A percentile compares a stretch with the other conserved stretches of the same genome.
phyloP scores from a whole-genome alignment of 2,329 filamentous ascomycete genomes.

The Paecilomyces sp. region DNA sequence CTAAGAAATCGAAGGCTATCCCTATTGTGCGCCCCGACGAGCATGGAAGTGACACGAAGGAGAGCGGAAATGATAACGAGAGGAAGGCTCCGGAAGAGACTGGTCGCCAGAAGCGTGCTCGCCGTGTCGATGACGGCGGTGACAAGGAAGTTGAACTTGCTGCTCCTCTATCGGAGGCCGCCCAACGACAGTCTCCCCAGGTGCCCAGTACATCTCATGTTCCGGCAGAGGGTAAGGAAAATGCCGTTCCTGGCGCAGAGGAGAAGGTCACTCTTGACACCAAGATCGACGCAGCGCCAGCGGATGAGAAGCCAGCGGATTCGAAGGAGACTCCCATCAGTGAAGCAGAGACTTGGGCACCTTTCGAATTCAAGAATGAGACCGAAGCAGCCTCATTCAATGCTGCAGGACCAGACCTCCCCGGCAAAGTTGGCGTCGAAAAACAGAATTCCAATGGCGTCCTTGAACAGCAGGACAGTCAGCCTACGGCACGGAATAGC shows the following conservation, averaged over 20 bases:
- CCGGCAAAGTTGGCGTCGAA: conserved; percentile 6
- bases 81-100: conserved; percentile 56
- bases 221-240: conserved; percentile 30
- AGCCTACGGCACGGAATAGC: neutral
- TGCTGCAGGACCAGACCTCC: conserved; percentile 41
- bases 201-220: conserved; percentile 16
- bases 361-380: conserved; percentile 53
- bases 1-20: conserved; percentile 72
- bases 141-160: conserved; percentile 70
- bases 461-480: neutral
- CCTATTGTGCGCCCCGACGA: conserved; percentile 67
- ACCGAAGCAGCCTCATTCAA: conserved; percentile 42
- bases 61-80: conserved; percentile 37
- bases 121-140: conserved; percentile 56
- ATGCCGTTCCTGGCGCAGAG: conserved; percentile 28
- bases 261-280: conserved; percentile 22
- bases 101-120: conserved; percentile 68
- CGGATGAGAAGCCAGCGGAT: conserved; percentile 26
- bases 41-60: conserved; percentile 33
- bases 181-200: conserved; percentile 19
- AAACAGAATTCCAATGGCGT: neutral
- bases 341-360: conserved; percentile 46
- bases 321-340: conserved; percentile 24
- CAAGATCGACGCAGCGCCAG: conserved; percentile 30
- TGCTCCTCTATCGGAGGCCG: conserved; percentile 25